These are phyloP conservation scores for Colletotrichum sp. DNA, from an alignment of 2,329 filamentous ascomycete genomes.

Conservation along the genomic window DNA sequence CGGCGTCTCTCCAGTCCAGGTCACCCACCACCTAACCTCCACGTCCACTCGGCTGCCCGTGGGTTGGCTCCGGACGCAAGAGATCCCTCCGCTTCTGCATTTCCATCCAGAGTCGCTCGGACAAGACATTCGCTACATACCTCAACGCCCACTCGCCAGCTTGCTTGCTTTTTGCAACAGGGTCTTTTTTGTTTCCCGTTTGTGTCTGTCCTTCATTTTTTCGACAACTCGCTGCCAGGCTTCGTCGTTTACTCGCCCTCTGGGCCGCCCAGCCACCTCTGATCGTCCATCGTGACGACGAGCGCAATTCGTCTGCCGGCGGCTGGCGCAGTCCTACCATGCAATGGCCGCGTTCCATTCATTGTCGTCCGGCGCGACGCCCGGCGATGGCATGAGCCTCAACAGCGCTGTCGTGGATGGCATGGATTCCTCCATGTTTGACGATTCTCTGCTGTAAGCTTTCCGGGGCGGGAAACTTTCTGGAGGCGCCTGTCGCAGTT, in stretches of 20 bases:
- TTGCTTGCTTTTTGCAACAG: not conserved
- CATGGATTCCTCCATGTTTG: conserved; percentile 58
- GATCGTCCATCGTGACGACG: not conserved
- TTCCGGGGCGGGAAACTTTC: not conserved
- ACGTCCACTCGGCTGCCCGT: not conserved
- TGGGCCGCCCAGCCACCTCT: not conserved
- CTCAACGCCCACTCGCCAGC: not conserved
- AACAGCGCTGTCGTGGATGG: conserved; percentile 51
- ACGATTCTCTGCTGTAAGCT: conserved; percentile 61
- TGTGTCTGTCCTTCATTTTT: not conserved
- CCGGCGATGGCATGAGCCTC: conserved; percentile 52
- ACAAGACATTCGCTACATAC: conserved; percentile 12
- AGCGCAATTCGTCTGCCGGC: conserved; percentile 23
- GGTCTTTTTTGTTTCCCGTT: not conserved
- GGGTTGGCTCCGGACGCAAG: not conserved
- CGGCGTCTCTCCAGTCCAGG: not conserved
- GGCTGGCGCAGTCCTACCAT: conserved; percentile 38
- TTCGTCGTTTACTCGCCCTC: not conserved
- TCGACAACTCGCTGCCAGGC: not conserved
- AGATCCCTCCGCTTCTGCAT: conserved; percentile 11
- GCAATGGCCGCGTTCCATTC: conserved; percentile 65
- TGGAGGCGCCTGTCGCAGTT: not conserved
- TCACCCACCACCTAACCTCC: not conserved
- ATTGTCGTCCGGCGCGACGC: conserved; percentile 51
- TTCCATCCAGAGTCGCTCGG: not conserved